These are phyloP conservation scores for Rhododendron vialii DNA, from an alignment of 148 eudicot genomes.

Conservation along the genomic window DNA sequence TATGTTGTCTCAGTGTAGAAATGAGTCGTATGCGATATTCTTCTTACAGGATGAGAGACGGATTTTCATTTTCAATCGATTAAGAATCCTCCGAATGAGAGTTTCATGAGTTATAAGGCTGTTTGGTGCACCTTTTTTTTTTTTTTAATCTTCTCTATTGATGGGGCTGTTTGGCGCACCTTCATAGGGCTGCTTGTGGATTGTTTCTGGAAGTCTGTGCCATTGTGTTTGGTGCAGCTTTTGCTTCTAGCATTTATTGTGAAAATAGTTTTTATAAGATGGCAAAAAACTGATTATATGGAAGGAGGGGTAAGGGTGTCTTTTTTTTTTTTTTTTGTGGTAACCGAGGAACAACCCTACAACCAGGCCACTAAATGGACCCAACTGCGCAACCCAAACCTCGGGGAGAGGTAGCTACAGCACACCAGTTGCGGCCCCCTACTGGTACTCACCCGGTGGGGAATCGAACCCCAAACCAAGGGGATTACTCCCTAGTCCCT, in stretches of 20 bases:
- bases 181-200: background rate
- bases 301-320: background rate
- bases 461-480: too few species aligned
- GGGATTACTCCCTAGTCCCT: too few species aligned
- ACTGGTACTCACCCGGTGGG: too few species aligned
- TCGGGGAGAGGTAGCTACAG: too few species aligned
- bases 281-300: background rate
- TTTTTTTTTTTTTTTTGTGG: background rate
- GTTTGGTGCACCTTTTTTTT: background rate
- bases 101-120: background rate
- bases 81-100: background rate
- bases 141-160: background rate
- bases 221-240: background rate
- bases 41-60: background rate
- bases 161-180: background rate
- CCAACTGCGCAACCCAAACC: too few species aligned
- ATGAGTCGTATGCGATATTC: background rate
- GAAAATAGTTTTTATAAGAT: background rate
- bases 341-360: too few species aligned
- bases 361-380: too few species aligned
- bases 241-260: background rate
- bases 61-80: background rate
- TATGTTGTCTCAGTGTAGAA: background rate
- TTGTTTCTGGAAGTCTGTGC: background rate
- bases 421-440: too few species aligned